phyloP scores from a whole-genome alignment of 352 stramenopile species.

The Phytopythium montanum region DNA sequence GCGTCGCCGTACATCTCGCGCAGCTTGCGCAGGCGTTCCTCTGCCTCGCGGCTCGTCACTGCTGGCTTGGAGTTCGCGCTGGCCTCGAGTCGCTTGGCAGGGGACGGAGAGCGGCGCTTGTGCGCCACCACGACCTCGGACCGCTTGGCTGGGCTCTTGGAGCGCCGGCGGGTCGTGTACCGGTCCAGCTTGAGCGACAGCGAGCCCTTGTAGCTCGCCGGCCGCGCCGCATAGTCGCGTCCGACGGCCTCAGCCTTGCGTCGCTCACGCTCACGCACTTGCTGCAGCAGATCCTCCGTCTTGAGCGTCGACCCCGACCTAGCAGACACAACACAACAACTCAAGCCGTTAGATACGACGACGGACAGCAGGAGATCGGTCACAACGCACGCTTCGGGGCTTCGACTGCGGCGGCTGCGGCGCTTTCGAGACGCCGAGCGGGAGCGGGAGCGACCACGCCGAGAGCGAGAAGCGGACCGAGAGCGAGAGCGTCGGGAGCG shows the following conservation, averaged over 20 bases:
- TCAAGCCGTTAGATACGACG: background rate
- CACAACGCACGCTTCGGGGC: conserved; percentile 15
- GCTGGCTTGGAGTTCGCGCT: background rate
- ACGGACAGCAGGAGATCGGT: conserved; percentile 1
- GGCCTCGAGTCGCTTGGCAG: conserved; percentile 11
- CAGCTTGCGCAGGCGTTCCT: conserved; percentile 68
- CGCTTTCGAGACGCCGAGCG: conserved; percentile 24
- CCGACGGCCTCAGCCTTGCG: conserved; percentile 87
- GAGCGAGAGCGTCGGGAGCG: conserved; percentile 29
- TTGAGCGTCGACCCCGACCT: conserved; percentile 20
- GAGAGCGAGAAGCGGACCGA: conserved; percentile 34
- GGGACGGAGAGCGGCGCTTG: conserved; percentile 22
- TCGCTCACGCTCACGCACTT: conserved; percentile 90
- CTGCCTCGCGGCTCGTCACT: conserved; percentile 28
- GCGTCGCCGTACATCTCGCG: conserved; percentile 83
- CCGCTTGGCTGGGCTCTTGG: conserved; percentile 62
- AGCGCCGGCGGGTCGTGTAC: conserved; percentile 73
- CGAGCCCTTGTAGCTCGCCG: conserved; percentile 91
- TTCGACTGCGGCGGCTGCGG: conserved; percentile 23
- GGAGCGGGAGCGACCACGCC: conserved; percentile 35
- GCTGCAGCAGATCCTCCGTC: conserved; percentile 84
- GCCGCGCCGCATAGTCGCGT: conserved; percentile 89
- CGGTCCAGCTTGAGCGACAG: conserved; percentile 90
- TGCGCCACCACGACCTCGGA: conserved; percentile 42
- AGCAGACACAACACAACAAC: conserved; percentile 1